Percentiles rank a stretch among this genome's conserved stretches.
Conservation (phyloP, 2,329 filamentous ascomycete genomes). For the Penicillium concentricum region DNA sequence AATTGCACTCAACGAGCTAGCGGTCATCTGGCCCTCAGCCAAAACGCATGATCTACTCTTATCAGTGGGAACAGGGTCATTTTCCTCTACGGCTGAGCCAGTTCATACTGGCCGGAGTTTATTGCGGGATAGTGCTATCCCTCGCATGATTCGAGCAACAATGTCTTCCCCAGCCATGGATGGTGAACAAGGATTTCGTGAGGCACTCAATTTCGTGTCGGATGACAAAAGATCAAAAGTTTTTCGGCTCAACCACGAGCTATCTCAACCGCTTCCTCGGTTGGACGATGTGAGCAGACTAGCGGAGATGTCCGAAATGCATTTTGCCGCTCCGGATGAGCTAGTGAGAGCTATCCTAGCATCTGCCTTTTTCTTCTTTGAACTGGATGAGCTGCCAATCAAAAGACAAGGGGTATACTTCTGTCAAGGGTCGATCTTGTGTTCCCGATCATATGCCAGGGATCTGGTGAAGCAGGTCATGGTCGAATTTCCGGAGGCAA, state of each 20-base stretch:
- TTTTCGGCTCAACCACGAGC: constrained; percentile 5
- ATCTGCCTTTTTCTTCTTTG: constrained; percentile 21
- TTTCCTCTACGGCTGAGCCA: not conserved
- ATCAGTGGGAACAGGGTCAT: constrained; percentile 19
- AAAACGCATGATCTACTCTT: constrained; percentile 18
- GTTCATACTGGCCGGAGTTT: not conserved
- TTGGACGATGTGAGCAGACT: constrained; percentile 14
- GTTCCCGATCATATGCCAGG: not conserved
- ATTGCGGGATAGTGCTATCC: constrained; percentile 8
- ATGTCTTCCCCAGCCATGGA: constrained; percentile 23
- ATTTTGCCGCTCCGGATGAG: too few species aligned
- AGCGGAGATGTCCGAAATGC: too few species aligned
- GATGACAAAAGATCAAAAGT: not conserved
- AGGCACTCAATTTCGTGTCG: constrained; percentile 13
- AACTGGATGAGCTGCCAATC: constrained; percentile 15
- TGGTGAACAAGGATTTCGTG: constrained; percentile 14
- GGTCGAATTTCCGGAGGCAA: not conserved
- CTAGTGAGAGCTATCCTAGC: not conserved
- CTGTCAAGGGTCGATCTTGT: constrained; percentile 20
- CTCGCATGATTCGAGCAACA: constrained; percentile 17
- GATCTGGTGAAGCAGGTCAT: not conserved
- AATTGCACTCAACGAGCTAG: constrained; percentile 19
- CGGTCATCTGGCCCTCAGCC: constrained; percentile 19
- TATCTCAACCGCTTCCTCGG: constrained; percentile 2
- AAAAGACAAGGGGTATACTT: constrained; percentile 7